A percentile compares a stretch with the other conserved stretches of the same genome.
Conservation (phyloP, 2,329 filamentous ascomycete species). For the Xylaria digitata region DNA sequence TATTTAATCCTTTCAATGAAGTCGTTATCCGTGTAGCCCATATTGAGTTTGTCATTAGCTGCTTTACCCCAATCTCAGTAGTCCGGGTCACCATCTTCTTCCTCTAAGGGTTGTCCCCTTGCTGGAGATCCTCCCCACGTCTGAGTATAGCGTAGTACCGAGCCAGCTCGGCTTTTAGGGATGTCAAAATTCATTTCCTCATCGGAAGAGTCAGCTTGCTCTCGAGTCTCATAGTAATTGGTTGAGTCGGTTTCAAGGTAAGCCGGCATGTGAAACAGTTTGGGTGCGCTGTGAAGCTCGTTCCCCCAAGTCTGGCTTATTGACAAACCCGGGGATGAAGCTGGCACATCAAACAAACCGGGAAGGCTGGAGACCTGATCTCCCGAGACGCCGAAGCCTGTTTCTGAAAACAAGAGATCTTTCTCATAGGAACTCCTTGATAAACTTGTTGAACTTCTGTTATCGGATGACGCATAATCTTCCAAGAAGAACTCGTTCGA, state of each 20-base stretch:
- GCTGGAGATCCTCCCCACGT: slow-evolving; percentile 22
- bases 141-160: slow-evolving; percentile 23
- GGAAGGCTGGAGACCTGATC: slow-evolving; percentile 45
- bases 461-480: slow-evolving; percentile 43
- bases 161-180: slow-evolving; percentile 37
- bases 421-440: slow-evolving; percentile 44
- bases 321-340: neutral
- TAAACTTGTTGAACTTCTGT: slow-evolving; percentile 35
- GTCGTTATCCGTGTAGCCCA: neutral
- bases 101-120: slow-evolving; percentile 6
- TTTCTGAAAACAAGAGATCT: slow-evolving; percentile 45
- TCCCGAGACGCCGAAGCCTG: slow-evolving; percentile 42
- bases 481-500: slow-evolving; percentile 42
- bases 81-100: slow-evolving; percentile 27
- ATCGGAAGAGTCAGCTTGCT: slow-evolving; percentile 39
- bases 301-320: slow-evolving; percentile 10
- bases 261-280: slow-evolving; percentile 37
- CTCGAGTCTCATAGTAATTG: slow-evolving; percentile 18
- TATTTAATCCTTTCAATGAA: neutral
- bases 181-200: slow-evolving; percentile 46
- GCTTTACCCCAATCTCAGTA: slow-evolving; percentile 1
- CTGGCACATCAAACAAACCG: slow-evolving; percentile 38
- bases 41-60: slow-evolving; percentile 16
- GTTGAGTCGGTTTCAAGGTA: slow-evolving; percentile 41
- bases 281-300: slow-evolving; percentile 16